Evolutionary conservation across 345 rosid species (phyloP).

Genomic region (Cardamine chenopodiifolia): DNA sequence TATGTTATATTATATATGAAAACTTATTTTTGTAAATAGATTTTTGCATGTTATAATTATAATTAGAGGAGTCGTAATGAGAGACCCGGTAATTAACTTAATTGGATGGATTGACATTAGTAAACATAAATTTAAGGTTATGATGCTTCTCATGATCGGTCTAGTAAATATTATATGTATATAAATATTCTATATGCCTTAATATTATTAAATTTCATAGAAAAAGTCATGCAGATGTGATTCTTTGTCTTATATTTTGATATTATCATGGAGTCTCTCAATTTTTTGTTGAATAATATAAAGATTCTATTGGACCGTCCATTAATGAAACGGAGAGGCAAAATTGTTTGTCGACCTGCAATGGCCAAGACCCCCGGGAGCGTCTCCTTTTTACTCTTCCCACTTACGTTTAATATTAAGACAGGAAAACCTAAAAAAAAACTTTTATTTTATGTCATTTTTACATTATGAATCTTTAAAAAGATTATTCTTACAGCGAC

Average conservation of each 20-base stretch:
- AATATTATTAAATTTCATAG: background rate
- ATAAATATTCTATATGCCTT: slow-evolving; percentile 29
- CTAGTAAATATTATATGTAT: slow-evolving; percentile 6
- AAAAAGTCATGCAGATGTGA: slow-evolving; percentile 31
- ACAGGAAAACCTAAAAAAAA: slow-evolving; percentile 4
- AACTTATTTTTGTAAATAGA: background rate
- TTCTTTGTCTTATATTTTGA: slow-evolving; percentile 30
- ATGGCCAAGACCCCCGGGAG: slow-evolving; percentile 32
- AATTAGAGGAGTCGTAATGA: background rate
- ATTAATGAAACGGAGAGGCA: slow-evolving; percentile 46
- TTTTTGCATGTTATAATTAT: background rate
- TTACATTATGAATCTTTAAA: slow-evolving; percentile 32
- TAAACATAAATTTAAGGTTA: background rate
- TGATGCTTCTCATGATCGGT: slow-evolving; percentile 25
- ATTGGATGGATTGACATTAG: background rate
- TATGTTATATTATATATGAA: background rate
- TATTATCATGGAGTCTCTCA: slow-evolving; percentile 19
- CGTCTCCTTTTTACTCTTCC: slow-evolving; percentile 38
- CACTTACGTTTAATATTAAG: slow-evolving; percentile 29
- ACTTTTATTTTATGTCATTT: background rate
- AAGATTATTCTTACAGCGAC: slow-evolving; percentile 47
- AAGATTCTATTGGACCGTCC: slow-evolving; percentile 43
- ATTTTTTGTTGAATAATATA: slow-evolving; percentile 12
- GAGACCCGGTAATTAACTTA: background rate
- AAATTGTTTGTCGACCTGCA: slow-evolving; percentile 42